A percentile compares a stretch with the other conserved stretches of the same genome.
Conservation (phyloP, 2,329 filamentous ascomycete species). For the Ascochyta fabae region DNA sequence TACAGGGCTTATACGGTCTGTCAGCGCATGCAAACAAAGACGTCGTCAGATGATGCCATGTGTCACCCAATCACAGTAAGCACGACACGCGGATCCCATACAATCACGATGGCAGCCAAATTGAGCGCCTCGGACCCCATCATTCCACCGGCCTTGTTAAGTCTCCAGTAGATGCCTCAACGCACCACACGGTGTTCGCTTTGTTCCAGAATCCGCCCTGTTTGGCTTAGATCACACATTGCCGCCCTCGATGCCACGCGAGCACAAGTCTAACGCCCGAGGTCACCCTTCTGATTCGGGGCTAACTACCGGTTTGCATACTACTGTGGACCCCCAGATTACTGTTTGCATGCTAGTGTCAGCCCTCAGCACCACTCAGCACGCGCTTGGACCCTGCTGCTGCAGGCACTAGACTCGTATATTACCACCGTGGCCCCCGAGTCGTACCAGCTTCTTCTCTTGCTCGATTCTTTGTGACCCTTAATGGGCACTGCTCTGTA, state of each 20-base stretch:
- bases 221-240: constrained; percentile 3
- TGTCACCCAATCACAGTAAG: constrained; percentile 16
- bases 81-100: constrained; percentile 13
- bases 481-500: background rate
- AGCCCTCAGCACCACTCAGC: constrained; percentile 5
- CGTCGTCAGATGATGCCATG: constrained; percentile 16
- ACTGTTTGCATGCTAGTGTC: constrained; percentile 3
- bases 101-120: constrained; percentile 7
- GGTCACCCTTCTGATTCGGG: background rate
- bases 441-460: constrained; percentile 6
- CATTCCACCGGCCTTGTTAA: constrained; percentile 7
- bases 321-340: background rate
- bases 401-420: constrained; percentile 25
- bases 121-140: background rate
- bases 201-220: background rate
- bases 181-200: background rate
- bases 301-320: background rate
- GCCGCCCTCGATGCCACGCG: constrained; percentile 11
- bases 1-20: constrained; percentile 4
- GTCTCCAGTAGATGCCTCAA: background rate
- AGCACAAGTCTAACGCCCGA: constrained; percentile 7
- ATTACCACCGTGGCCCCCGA: constrained; percentile 30
- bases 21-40: constrained; percentile 11
- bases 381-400: constrained; percentile 9
- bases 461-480: constrained; percentile 8